Evolutionary conservation across 2,329 filamentous ascomycete species (phyloP).

Genomic region (Diaporthe sp.): DNA sequence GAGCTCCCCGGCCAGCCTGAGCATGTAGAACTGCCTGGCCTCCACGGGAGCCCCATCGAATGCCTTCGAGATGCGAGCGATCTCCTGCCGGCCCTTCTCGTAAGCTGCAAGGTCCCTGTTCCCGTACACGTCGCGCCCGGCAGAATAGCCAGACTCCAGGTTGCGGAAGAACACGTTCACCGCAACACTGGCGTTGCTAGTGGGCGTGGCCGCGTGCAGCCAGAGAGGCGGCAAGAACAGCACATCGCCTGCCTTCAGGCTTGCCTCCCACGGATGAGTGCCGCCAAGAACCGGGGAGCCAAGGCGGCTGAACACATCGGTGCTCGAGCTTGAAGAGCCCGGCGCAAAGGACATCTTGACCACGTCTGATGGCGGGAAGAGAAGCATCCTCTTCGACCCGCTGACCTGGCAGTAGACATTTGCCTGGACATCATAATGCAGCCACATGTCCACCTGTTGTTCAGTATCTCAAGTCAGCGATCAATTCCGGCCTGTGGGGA

Average conservation of each 20-base stretch:
- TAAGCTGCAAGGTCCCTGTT: constrained; percentile 89
- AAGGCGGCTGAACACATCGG: constrained; percentile 75
- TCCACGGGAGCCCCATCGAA: constrained; percentile 77
- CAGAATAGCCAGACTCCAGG: constrained; percentile 75
- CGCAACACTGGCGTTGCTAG: constrained; percentile 74
- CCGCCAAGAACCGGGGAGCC: constrained; percentile 54
- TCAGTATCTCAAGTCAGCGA: background rate
- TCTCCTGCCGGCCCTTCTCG: constrained; percentile 82
- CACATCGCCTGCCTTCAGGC: constrained; percentile 79
- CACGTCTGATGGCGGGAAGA: constrained; percentile 86
- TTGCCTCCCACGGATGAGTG: constrained; percentile 76
- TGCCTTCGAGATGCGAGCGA: constrained; percentile 74
- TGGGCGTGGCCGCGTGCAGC: constrained; percentile 81
- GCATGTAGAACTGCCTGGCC: constrained; percentile 81
- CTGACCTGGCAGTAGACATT: constrained; percentile 86
- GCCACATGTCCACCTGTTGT: constrained; percentile 74
- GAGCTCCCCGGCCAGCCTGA: constrained; percentile 79
- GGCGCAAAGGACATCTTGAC: constrained; percentile 77
- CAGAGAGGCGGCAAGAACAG: constrained; percentile 87
- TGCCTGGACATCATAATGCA: constrained; percentile 90
- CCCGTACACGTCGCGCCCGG: constrained; percentile 87
- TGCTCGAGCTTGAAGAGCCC: constrained; percentile 83
- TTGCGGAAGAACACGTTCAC: constrained; percentile 93
- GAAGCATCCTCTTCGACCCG: constrained; percentile 79
- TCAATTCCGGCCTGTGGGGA: no score